Base-by-base conservation (phyloP, 2,329 filamentous ascomycete species). In the Orbilia quercus region DNA sequence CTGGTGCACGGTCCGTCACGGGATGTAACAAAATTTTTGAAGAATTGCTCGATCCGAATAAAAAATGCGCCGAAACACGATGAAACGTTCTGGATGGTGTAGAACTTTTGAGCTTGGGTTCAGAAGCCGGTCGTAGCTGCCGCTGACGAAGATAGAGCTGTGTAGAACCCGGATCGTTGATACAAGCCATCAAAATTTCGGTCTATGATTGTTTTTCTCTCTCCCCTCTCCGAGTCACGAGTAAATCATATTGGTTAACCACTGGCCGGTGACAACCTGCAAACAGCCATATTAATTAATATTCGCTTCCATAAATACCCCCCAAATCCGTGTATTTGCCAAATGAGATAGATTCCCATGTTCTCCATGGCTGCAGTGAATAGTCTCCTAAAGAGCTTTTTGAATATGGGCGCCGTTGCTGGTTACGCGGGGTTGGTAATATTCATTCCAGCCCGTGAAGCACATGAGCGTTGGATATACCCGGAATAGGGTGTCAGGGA, bases 41-140 rank as follows among this genome's bases (percentile, higher is more conserved):
- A 9, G 9, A 31, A 31, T 9, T 9, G 28, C 40, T 44, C 65
- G 18, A 59, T 9, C 34, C 14, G 7, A 42, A 47, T 11, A 31
- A 36, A 34, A 45, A 25, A 20, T 4, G 9, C 18, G n/a, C 14
- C 12, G 53, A 53, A 67, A 67, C 45, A 45, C 58, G 20, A 42
- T 71, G 66, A 71, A 71, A 71, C 66, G 47, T 71, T 71, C 66
- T 71, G 58, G 63, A 67, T 45, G 63, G 63, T 51, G 28, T 28
- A 14, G 47, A 23, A 9, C 3, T 50, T 50, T 6, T 4, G 42
- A 20, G 42, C 20, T 23, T 22, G 48, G 20, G 36, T 11, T 22
- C 22, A 36, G 36, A 57, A 44, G 36, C 28, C 9, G 38, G 36
- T 57, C 53, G 44, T 44, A 57, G 18, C 34, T 34, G n/a, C 36